Evolutionary conservation across 768 basidiomycete genomes (phyloP), one percentile per base, ranked within the genome.

Genomic region (Fibroporia radiculosa): DNA sequence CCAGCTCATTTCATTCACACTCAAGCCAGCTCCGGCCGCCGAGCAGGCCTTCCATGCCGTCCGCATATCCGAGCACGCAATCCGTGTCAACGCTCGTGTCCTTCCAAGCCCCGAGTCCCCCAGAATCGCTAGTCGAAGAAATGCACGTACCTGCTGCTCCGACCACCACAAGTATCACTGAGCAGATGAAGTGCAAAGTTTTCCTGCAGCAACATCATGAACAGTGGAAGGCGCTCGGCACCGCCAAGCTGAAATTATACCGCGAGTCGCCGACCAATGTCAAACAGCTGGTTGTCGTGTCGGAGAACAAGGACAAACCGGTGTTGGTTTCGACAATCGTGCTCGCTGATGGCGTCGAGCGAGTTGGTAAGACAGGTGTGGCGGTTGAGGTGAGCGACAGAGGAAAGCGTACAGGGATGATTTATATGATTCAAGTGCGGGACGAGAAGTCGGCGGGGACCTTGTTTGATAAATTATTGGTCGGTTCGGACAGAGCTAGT

Each of bases 361-460:
- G 95, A 36, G 95, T 99, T n/a, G 96, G 90, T 18, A 97, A 95
- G 68, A 98, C 95, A 2, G 96, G 96, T 12, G 84, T 99, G 31
- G 96, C 96, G 35, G 84, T 99, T 50, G 95, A 98, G 64, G 67
- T 99, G 41, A 93, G 89, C 63, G 89, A 93, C 68, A 74, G 81
- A 45, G 96, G 96, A n/a, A 63, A 77, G 39, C 77, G 95, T 48
- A 93, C 93, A 12, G 96, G 95, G 20, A 80, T 97, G 59, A 71
- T 98, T 45, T 96, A 99, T 64, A 96, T 99, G 96, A 82, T 98
- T 44, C 93, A 98, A 66, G 65, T 93, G 36, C 81, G 90, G 53
- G 93, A 88, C 62, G 95, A 98, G 67, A 75, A 74, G 38, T 79
- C 83, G 11, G 92, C 96, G 14, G 75, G 76, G 26, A 87, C 84